Conservation (phyloP, 345 rosid species). For the Geranium brycei region DNA sequence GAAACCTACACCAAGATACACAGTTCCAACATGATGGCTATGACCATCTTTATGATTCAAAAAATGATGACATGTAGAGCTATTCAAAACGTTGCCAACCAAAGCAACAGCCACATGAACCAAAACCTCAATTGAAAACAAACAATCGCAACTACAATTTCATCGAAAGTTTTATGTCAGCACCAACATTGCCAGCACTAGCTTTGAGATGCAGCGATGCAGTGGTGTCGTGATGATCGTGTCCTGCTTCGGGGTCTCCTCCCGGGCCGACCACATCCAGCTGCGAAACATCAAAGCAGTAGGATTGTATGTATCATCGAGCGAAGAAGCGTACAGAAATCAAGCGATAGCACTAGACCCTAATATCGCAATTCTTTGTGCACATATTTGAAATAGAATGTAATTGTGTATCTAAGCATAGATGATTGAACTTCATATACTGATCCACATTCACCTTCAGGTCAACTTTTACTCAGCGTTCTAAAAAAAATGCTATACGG, state of each 20-base stretch:
- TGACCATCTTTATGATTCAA: no score
- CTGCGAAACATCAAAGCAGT: slow-evolving; percentile 21
- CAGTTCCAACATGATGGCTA: no score
- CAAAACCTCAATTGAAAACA: slow-evolving; percentile 12
- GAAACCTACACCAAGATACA: no score
- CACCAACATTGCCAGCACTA: background rate
- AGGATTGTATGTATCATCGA: background rate
- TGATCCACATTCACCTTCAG: no score
- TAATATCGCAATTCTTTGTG: background rate
- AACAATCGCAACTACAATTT: slow-evolving; percentile 17
- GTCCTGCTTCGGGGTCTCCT: slow-evolving; percentile 66
- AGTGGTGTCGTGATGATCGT: slow-evolving; percentile 32
- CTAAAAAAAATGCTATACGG: no score
- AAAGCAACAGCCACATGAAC: slow-evolving; percentile 20
- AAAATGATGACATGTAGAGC: background rate
- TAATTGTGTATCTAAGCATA: no score
- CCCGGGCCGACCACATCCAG: slow-evolving; percentile 91
- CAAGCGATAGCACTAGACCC: no score
- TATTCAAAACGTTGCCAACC: slow-evolving; percentile 9
- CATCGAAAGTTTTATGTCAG: slow-evolving; percentile 22
- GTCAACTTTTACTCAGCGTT: no score
- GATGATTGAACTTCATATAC: no score
- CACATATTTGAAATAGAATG: no score
- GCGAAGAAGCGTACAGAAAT: no score
- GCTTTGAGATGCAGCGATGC: slow-evolving; percentile 4